Base-by-base conservation (phyloP, 208 protist genomes). In the Crithidia brevicula region DNA sequence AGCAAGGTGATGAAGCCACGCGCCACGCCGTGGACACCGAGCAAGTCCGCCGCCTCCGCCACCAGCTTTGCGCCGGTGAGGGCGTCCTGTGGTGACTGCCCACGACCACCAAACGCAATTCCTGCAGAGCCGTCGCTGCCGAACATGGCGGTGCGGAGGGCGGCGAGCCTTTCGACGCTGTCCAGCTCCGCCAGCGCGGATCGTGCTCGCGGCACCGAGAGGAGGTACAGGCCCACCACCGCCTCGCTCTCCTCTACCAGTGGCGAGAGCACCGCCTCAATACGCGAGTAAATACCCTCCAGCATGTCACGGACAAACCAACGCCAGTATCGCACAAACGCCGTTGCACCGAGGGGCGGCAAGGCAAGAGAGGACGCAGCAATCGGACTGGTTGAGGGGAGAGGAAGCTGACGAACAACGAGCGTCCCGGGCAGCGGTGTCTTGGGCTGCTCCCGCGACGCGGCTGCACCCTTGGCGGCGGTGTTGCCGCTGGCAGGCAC, bases 171-270 rank as follows among this genome's bases (percentile, higher is more conserved):
- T 28, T 59, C 45, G 16, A 74, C 22, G 54, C 67, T 50, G 58
- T 86, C 79, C 13, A 83, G 74, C 31, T 46, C 33, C 43, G 57
- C 69, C 15, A 86, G 53, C 6, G 53, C 67, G 20, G 52, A 56
- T 16, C 74, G 38, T 1, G 83, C 74, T 27, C 72, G 71, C 15
- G 72, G 71, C 38, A 92, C 59, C 4, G 82, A 72, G 11, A 93
- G 49, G 11, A 93, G 67, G 77, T 89, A 91, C 3, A 93, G 51
- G 30, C 85, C 88, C 38, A 86, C 31, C 22, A 93, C 83, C 27
- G 88, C 75, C 33, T 90, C 77, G 53, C 88, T 93, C 60, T 93
- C 88, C 34, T 82, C 61, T 42, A 91, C 81, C 6, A 93, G 73
- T 23, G 84, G 80, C 16, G 68, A 67, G 30, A 93, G 25, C 38